These are phyloP conservation scores for Diaporthe batatas DNA, from an alignment of 2,329 filamentous ascomycete genomes.

Conservation along the genomic window DNA sequence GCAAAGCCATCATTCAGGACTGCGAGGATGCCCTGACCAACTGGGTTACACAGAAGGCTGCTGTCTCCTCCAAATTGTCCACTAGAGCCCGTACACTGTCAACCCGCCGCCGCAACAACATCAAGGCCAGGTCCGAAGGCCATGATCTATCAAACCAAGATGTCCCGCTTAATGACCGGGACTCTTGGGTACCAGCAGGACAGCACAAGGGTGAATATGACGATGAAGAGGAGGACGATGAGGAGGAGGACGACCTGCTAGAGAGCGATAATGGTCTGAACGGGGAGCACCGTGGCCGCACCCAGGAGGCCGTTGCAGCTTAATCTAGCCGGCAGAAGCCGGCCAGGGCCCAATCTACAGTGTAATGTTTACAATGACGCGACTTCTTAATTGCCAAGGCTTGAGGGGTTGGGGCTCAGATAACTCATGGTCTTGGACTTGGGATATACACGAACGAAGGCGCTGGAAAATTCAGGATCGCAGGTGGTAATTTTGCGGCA, in stretches of 20 bases:
- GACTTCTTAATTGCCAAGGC: slow-evolving; percentile 32
- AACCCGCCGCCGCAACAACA: slow-evolving; percentile 82
- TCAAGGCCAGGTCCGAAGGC: slow-evolving; percentile 77
- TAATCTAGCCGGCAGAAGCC: slow-evolving; percentile 48
- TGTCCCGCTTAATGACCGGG: slow-evolving; percentile 79
- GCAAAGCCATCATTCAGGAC: slow-evolving; percentile 99
- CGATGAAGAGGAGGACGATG: slow-evolving; percentile 75
- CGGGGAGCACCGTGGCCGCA: slow-evolving; percentile 69
- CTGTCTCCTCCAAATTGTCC: slow-evolving; percentile 88
- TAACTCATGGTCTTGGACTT: background rate
- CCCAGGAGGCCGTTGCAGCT: slow-evolving; percentile 64
- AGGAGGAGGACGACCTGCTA: slow-evolving; percentile 61
- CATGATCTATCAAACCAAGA: slow-evolving; percentile 89
- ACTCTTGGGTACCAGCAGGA: slow-evolving; percentile 86
- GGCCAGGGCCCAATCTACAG: slow-evolving; percentile 29
- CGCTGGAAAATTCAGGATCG: slow-evolving; percentile 13
- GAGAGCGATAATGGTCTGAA: slow-evolving; percentile 65
- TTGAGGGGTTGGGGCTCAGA: background rate
- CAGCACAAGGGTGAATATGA: slow-evolving; percentile 70
- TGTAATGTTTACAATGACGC: slow-evolving; percentile 41
- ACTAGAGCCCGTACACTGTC: slow-evolving; percentile 89
- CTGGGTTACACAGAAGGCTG: slow-evolving; percentile 93
- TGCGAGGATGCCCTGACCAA: slow-evolving; percentile 98
- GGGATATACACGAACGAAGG: slow-evolving; percentile 12
- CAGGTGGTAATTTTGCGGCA: slow-evolving; percentile 5